Evolutionary conservation across 768 basidiomycete genomes (phyloP).

Genomic region (Dentipellis fragilis): DNA sequence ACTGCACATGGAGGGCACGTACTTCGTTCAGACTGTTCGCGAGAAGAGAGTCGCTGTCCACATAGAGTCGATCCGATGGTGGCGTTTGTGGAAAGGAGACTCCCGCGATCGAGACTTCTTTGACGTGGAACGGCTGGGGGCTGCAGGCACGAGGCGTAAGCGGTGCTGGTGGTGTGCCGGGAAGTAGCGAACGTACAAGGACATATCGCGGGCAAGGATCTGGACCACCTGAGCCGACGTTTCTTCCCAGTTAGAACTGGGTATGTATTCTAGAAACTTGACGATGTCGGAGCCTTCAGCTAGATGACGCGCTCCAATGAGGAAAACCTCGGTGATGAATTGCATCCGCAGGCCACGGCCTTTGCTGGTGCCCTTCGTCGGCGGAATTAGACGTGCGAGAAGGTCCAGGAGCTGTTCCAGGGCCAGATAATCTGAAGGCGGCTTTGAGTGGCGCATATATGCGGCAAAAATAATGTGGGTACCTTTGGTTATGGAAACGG

Average conservation of each 20-base stretch:
- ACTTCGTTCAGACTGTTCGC: slow-evolving; percentile 12
- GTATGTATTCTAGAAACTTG: slow-evolving; percentile 7
- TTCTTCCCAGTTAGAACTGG: slow-evolving; percentile 10
- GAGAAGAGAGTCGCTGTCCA: slow-evolving; percentile 9
- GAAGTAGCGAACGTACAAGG: slow-evolving; percentile 5
- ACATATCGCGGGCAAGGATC: slow-evolving; percentile 12
- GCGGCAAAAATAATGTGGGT: not conserved
- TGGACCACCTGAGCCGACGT: slow-evolving; percentile 12
- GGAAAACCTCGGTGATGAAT: slow-evolving; percentile 11
- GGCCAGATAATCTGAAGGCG: slow-evolving; percentile 7
- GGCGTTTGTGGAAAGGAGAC: not conserved
- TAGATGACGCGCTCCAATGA: not conserved
- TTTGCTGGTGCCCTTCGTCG: not conserved
- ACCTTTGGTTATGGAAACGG: slow-evolving; percentile 8
- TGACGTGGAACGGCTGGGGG: slow-evolving; percentile 10
- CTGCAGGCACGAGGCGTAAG: not conserved
- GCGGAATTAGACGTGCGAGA: slow-evolving; percentile 10
- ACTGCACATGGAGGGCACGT: not conserved
- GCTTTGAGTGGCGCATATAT: not conserved
- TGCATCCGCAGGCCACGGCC: slow-evolving; percentile 5
- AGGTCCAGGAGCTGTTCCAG: slow-evolving; percentile 12
- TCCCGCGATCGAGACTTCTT: slow-evolving; percentile 2
- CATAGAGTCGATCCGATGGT: slow-evolving; percentile 8
- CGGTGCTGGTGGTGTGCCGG: not conserved
- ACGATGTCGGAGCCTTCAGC: slow-evolving; percentile 7